phyloP scores from a whole-genome alignment of 140 eudicot species.

The Stevia rebaudiana region DNA sequence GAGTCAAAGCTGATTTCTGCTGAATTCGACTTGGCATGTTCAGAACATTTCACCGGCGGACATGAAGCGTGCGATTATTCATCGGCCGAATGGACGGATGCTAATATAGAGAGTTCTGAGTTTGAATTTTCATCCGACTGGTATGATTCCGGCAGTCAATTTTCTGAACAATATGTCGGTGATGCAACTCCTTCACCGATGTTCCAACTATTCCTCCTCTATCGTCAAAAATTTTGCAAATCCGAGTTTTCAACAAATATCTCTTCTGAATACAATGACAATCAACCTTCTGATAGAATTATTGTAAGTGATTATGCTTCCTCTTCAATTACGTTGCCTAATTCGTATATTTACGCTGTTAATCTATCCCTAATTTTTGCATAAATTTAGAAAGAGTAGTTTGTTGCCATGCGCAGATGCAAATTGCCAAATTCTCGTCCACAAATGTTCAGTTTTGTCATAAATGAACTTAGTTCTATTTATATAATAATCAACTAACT shows the following conservation, averaged over 20 bases:
- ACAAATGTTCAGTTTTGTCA: too few relatives aligned
- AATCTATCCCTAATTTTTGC: not conserved
- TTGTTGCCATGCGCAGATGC: conserved; percentile 4
- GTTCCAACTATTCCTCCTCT: conserved; percentile 50
- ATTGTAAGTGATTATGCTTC: conserved; percentile 38
- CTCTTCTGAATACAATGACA: not conserved
- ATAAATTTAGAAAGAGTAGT: not conserved
- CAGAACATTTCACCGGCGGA: conserved; percentile 45
- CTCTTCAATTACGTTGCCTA: conserved; percentile 2
- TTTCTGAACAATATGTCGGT: conserved; percentile 60
- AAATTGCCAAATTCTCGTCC: too few relatives aligned
- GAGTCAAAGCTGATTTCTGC: conserved; percentile 32
- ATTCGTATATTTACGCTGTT: conserved; percentile 6
- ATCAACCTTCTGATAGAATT: conserved; percentile 19
- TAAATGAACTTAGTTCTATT: conserved; percentile 11
- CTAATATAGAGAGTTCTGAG: conserved; percentile 34
- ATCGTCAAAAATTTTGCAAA: conserved; percentile 45
- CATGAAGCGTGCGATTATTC: conserved; percentile 40
- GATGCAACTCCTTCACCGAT: conserved; percentile 65
- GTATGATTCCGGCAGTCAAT: conserved; percentile 80
- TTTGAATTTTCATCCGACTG: conserved; percentile 53
- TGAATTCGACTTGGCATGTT: conserved; percentile 58
- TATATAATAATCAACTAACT: not conserved
- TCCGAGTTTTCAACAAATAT: conserved; percentile 31
- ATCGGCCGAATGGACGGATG: conserved; percentile 38